Base-by-base conservation (phyloP, 2,329 filamentous ascomycete species). In the Lasiodiplodia gonubiensis region DNA sequence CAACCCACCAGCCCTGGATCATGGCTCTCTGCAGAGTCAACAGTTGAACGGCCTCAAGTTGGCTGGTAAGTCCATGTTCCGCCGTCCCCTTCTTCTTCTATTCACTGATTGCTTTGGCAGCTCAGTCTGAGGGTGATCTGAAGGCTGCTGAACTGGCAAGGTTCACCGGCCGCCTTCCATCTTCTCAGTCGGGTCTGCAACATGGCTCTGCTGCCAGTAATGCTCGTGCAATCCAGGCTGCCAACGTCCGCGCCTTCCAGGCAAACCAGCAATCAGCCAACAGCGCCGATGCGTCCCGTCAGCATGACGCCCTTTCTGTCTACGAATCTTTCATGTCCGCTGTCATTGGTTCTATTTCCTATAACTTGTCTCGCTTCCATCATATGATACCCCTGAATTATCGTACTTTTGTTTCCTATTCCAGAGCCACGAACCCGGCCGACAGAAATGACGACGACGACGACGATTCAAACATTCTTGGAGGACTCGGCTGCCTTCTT, bases 311-410 rank as follows among this genome's bases (percentile, higher is more conserved):
- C 68, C 73, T 74, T 48, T 69, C 73, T 33, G 68, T 79, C 39
- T 80, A 80, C 72, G 76, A 78, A 68, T 71, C 79, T 39, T 79
- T 79, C 71, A 76, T 72, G 6, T 76, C 78, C 33, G 75, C 78
- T 54, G 74, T 80, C 55, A 69, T 77, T 66, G 77, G 75, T 46
- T 71, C 77, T 57, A 71, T 79, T 69, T 76, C 77, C 27, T 78
- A 74, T 49, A 67, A 71, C 54, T 68, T 79, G 52, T 75, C 76
- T 67, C 74, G 71, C 67, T 71, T 78, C 65, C 72, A 76, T 55
- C 69, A 71, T 35, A 72, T 74, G 27, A 70, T 76, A 67, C 74
- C 77, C 27, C 70, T 80, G 49, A 79, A 80, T 67, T 76, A 74
- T 67, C 74, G 78, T 49, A 79, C 77, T 54, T 76, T 80, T 46